These are phyloP conservation scores for Colletotrichum liriopes DNA, from an alignment of 2,329 filamentous ascomycete genomes.

Conservation along the genomic window DNA sequence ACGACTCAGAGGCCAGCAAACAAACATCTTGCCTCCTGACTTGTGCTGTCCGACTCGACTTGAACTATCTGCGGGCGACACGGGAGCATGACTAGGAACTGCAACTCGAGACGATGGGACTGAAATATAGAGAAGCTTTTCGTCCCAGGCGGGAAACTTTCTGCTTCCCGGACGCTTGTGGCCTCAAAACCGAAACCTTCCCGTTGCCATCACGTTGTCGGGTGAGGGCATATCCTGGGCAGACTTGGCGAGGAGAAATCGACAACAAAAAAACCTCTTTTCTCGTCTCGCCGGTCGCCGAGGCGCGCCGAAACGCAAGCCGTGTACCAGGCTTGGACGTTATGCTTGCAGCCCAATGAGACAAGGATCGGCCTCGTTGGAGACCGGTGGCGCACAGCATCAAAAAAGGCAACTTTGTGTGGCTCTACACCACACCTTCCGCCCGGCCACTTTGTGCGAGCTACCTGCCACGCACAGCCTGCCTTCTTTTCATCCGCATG, in stretches of 20 bases:
- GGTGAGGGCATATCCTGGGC: neutral
- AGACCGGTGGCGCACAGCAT: conserved; percentile 3
- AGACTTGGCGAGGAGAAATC: conserved; percentile 3
- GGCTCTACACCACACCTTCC: conserved; percentile 28
- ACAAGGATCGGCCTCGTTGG: conserved; percentile 32
- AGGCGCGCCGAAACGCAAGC: conserved; percentile 2
- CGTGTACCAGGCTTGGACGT: neutral
- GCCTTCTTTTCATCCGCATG: neutral
- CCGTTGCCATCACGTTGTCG: neutral
- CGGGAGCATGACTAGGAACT: neutral
- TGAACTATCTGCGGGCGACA: neutral
- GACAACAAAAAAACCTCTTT: neutral
- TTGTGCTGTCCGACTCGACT: conserved; percentile 17
- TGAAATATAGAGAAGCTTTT: neutral
- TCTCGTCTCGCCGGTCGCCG: neutral
- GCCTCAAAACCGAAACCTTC: conserved; percentile 5
- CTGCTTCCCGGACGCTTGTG: neutral
- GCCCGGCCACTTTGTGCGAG: conserved; percentile 28
- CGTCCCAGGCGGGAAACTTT: neutral
- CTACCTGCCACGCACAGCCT: conserved; percentile 16
- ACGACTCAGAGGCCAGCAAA: neutral
- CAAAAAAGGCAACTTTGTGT: conserved; percentile 33
- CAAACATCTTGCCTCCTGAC: conserved; percentile 32
- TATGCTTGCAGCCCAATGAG: conserved; percentile 24
- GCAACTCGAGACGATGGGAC: neutral